A percentile compares a stretch with the other conserved stretches of the same genome.
These are phyloP conservation scores for Ustilago trichophora DNA, from an alignment of 1,284 basidiomycete genomes.

Conservation along the genomic window DNA sequence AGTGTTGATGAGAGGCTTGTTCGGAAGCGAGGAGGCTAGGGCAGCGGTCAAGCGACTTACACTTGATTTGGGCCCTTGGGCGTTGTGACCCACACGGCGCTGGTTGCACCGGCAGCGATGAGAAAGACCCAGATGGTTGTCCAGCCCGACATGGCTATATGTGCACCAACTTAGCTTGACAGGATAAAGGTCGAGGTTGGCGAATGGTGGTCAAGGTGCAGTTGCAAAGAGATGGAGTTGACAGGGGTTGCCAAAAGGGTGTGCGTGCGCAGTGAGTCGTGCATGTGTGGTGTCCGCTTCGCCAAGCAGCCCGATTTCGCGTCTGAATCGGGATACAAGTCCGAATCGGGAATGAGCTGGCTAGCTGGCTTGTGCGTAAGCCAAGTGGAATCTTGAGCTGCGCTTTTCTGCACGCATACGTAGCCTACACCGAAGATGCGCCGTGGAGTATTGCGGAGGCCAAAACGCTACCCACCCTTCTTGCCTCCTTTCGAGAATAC, in stretches of 20 bases:
- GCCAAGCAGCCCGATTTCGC: not conserved
- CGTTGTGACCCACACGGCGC: constrained; percentile 54
- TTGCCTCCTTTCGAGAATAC: not conserved
- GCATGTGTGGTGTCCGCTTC: too few relatives aligned
- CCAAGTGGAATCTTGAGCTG: not conserved
- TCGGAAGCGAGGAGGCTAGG: not conserved
- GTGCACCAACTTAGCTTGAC: not conserved
- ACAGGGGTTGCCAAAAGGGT: not conserved
- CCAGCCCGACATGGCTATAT: constrained; percentile 62
- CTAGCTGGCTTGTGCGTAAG: constrained; percentile 30
- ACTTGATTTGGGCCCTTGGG: constrained; percentile 66
- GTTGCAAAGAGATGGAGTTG: too few relatives aligned
- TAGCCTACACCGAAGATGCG: constrained; percentile 3
- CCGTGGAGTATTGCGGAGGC: constrained; percentile 8
- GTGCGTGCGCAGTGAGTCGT: constrained; percentile 1
- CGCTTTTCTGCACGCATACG: constrained; percentile 9
- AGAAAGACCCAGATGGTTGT: constrained; percentile 61
- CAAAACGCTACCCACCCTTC: too few relatives aligned
- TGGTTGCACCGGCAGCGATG: constrained; percentile 46
- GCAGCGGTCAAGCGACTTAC: constrained; percentile 38
- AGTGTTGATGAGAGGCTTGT: too few relatives aligned
- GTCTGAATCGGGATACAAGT: not conserved
- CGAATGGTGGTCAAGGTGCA: not conserved
- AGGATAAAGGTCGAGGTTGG: not conserved
- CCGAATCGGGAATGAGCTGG: not conserved